Conservation (phyloP, 2,329 filamentous ascomycete species). For the Apiospora sp. region DNA sequence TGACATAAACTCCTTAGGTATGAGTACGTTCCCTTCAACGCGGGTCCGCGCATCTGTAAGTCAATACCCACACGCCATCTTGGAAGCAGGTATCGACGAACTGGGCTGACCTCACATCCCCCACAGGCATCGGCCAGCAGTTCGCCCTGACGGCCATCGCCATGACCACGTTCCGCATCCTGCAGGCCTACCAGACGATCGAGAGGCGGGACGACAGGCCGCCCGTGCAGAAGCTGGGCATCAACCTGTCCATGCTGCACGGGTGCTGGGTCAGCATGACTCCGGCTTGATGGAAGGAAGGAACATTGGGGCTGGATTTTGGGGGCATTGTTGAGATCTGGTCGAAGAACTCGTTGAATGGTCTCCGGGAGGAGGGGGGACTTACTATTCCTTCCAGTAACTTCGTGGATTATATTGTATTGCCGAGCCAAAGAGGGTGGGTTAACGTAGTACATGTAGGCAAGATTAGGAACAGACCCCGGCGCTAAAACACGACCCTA, state of each 20-base stretch:
- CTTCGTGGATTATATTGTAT: too few species aligned
- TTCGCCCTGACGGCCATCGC: constrained; percentile 44
- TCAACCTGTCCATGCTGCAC: constrained; percentile 41
- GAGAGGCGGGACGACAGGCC: constrained; percentile 39
- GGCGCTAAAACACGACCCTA: too few species aligned
- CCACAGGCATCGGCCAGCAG: constrained; percentile 44
- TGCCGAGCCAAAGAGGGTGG: too few species aligned
- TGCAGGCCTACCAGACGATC: constrained; percentile 41
- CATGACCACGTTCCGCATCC: constrained; percentile 39
- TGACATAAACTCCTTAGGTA: constrained; percentile 32
- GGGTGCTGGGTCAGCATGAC: constrained; percentile 42
- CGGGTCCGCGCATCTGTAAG: constrained; percentile 47
- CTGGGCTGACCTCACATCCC: neutral
- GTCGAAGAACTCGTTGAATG: too few species aligned
- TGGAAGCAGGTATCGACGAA: too few species aligned
- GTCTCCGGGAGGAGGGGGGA: too few species aligned
- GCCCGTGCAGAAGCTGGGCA: constrained; percentile 37
- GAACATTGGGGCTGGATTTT: neutral
- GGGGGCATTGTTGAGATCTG: neutral
- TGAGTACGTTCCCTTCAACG: constrained; percentile 49
- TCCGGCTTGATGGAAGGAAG: constrained; percentile 25
- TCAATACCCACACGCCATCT: neutral
- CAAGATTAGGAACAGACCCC: too few species aligned
- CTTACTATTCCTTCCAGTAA: too few species aligned
- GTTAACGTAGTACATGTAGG: too few species aligned